phyloP scores from a whole-genome alignment of 129 eudicot genomes.

The Oenanthe sinensis region DNA sequence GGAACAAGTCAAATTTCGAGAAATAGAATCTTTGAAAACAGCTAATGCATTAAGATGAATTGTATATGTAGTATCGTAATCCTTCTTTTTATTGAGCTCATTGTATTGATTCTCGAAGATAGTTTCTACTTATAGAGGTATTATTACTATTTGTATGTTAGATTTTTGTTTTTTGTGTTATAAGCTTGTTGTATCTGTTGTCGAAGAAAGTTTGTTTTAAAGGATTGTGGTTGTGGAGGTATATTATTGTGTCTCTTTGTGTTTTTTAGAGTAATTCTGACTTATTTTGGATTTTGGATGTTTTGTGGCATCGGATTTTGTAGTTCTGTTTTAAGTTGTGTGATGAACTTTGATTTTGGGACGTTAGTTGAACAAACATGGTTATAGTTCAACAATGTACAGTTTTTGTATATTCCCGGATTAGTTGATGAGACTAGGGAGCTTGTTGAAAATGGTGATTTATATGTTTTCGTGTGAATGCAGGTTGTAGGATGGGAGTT shows the following conservation, averaged over 20 bases:
- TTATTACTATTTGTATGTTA: not conserved
- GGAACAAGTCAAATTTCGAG: not conserved
- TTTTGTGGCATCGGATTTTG: not conserved
- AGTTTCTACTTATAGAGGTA: not conserved
- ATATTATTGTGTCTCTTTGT: not conserved
- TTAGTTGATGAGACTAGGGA: not conserved
- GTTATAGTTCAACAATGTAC: not conserved
- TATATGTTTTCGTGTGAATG: not conserved
- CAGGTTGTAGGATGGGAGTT: constrained; percentile 10
- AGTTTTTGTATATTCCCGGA: not conserved
- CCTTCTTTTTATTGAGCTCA: not conserved
- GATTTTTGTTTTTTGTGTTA: not conserved
- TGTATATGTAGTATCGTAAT: not conserved
- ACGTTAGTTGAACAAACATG: not conserved
- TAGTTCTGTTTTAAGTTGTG: not conserved
- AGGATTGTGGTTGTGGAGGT: not conserved
- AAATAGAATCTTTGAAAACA: not conserved
- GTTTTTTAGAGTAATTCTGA: too few relatives aligned
- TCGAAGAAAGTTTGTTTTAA: not conserved
- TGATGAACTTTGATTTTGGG: not conserved
- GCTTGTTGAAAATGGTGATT: not conserved
- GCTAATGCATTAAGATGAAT: not conserved
- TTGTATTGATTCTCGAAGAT: not conserved
- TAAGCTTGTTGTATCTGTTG: not conserved
- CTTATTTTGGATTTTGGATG: not conserved